Evolutionary conservation across 306 rosid genomes (phyloP).

Genomic region (Sesbania bispinosa): DNA sequence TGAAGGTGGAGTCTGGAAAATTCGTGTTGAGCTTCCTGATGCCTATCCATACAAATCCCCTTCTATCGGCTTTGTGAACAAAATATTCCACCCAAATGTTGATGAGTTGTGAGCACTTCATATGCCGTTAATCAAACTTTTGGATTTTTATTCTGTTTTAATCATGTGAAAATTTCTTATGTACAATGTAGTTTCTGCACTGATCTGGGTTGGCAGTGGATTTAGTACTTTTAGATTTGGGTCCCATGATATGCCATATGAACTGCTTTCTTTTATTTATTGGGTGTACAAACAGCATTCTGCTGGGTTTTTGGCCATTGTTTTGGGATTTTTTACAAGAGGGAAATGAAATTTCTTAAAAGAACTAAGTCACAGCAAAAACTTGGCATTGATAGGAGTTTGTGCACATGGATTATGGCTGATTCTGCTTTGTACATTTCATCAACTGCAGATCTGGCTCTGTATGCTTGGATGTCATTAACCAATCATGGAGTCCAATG

Average conservation of each 20-base stretch:
- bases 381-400: slow-evolving; percentile 15
- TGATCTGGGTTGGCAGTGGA: background rate
- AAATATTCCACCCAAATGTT: slow-evolving; percentile 95
- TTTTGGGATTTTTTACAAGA: slow-evolving; percentile 13
- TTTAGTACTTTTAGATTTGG: slow-evolving; percentile 9
- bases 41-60: slow-evolving; percentile 99
- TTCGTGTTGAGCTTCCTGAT: slow-evolving; percentile 95
- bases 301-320: background rate
- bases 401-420: slow-evolving; percentile 30
- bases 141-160: no score
- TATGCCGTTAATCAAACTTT: background rate
- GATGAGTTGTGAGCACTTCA: slow-evolving; percentile 85
- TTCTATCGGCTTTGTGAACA: slow-evolving; percentile 92
- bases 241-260: background rate
- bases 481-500: slow-evolving; percentile 99
- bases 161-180: background rate
- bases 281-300: background rate
- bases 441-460: slow-evolving; percentile 86
- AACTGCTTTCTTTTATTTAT: background rate
- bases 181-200: background rate
- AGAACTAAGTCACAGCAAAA: slow-evolving; percentile 2
- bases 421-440: slow-evolving; percentile 29
- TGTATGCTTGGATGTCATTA: slow-evolving; percentile 97
- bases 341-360: background rate
- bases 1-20: slow-evolving; percentile 97